phyloP scores from a whole-genome alignment of 306 rosid species.

The Malus sieversii region DNA sequence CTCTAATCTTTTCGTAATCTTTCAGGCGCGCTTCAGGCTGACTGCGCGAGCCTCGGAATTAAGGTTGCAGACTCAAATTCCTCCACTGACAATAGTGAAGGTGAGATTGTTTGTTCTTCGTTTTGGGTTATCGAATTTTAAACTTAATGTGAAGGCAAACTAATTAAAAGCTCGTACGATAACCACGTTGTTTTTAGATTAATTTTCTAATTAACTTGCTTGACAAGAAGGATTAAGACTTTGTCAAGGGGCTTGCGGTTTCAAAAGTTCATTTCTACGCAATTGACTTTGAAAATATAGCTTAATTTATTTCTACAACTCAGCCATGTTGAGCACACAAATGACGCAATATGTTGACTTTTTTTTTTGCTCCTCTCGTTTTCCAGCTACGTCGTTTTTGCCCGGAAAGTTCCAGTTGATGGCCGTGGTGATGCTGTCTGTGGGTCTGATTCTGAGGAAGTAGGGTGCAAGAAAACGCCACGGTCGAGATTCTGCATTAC shows the following conservation, averaged over 20 bases:
- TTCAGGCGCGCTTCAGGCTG: conserved; percentile 71
- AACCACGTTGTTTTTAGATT: not conserved
- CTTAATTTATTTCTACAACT: not conserved
- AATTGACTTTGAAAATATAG: not conserved
- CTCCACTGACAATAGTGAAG: conserved; percentile 1
- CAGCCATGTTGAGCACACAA: not conserved
- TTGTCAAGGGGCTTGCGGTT: not conserved
- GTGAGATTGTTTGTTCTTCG: conserved; percentile 19
- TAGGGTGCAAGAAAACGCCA: conserved; percentile 5
- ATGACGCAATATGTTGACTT: not conserved
- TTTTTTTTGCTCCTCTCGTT: not conserved
- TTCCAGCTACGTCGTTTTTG: conserved; percentile 39
- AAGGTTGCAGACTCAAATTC: conserved; percentile 40
- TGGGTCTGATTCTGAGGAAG: conserved; percentile 44
- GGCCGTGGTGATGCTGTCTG: conserved; percentile 33
- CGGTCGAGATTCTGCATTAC: not conserved
- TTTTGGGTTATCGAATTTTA: not conserved
- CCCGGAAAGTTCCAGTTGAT: conserved; percentile 45
- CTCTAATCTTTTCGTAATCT: not conserved
- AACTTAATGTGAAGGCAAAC: not conserved
- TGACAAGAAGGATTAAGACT: not conserved
- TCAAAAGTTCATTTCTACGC: conserved; percentile 2
- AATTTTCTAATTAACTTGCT: not conserved
- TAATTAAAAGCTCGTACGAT: not conserved
- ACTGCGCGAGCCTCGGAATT: conserved; percentile 71